phyloP scores from a whole-genome alignment of 176 grass and related monocot genomes.

The Themeda triandra region DNA sequence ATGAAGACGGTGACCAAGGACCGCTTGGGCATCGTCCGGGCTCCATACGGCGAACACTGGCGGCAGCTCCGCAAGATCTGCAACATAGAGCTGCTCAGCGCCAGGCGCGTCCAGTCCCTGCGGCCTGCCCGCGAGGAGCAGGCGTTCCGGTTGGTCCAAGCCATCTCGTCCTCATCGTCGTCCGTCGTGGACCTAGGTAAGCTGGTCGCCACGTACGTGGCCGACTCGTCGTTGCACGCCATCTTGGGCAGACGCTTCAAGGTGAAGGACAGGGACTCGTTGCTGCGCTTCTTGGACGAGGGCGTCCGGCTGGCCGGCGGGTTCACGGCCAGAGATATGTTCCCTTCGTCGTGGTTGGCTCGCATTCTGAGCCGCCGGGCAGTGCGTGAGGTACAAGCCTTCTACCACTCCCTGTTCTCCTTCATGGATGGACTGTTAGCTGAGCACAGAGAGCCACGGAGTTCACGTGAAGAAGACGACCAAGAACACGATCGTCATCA shows the following conservation, averaged over 20 bases:
- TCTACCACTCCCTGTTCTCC: neutral
- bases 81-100: conserved; percentile 9
- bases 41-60: conserved; percentile 29
- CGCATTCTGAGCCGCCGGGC: neutral
- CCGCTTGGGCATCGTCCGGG: neutral
- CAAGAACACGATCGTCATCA: neutral
- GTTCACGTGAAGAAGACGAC: neutral
- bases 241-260: neutral
- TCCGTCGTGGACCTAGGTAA: neutral
- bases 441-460: neutral
- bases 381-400: neutral
- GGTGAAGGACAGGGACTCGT: neutral
- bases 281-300: neutral
- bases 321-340: neutral
- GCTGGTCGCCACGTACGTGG: neutral
- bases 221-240: neutral
- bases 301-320: neutral
- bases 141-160: neutral
- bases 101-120: neutral
- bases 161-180: neutral
- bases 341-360: neutral
- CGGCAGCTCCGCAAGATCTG: conserved; percentile 38
- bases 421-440: neutral
- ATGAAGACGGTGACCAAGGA: neutral
- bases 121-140: neutral